Evolutionary conservation across 2,329 filamentous ascomycete genomes (phyloP), one percentile per base, ranked within the genome.

Genomic region (Claviceps sp.): DNA sequence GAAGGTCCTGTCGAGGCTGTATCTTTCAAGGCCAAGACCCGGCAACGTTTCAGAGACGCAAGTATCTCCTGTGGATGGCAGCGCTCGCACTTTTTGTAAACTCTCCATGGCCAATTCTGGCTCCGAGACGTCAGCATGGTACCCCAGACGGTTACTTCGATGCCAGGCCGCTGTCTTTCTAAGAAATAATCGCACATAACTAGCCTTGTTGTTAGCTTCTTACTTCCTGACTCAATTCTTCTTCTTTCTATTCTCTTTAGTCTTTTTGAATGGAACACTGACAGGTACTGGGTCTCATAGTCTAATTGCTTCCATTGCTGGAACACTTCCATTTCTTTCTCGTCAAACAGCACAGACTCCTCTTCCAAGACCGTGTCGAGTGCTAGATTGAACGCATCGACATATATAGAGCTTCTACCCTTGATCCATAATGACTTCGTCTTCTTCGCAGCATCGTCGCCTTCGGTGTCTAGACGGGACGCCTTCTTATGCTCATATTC

Each of bases 341-440:
- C 78, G 60, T 93, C 79, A 63, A 97, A 98, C 0, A 98, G 71
- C 67, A 95, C 88, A 0, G 79, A 77, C 67, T 98, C 93, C 53
- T 97, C 88, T 48, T 88, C 82, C 13, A 97, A 70, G 3, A 98
- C 93, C 0, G 88, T 95, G 54, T 91, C 84, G 48, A 98, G 71
- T 2, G 91, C 89, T 14, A 97, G 73, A 62, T 95, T 95, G 73
- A 98, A 98, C 0, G 93, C 93, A 69, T 98, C 93, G 18, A 96
- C 89, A 61, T 98, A 98, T 52, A 98, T 88, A 1, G 90, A 97
- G 61, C 84, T 94, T 64, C 81, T 83, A 0, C 89, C 88, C 60
- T 76, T 81, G 4, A 82, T 68, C 88, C 88, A 95, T 54, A 54
- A 48, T 4, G 64, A 58, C 4, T 55, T 62, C 56, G 52, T 64